phyloP scores from a whole-genome alignment of 129 eudicot genomes.

The Artemisia tridentata region DNA sequence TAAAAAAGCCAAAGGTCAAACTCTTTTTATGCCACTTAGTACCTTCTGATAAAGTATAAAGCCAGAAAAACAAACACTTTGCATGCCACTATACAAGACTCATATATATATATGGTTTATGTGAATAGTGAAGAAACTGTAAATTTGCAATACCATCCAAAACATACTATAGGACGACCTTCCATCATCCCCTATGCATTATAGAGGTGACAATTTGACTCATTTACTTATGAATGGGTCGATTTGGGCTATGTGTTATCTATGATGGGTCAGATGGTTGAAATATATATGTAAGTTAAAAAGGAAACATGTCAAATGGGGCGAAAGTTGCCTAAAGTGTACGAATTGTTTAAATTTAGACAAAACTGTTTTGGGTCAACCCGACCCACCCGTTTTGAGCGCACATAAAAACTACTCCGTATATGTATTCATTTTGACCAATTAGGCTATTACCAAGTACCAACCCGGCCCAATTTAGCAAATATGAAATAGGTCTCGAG shows the following conservation, averaged over 20 bases:
- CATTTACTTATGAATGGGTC: not conserved
- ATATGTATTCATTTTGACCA: no score
- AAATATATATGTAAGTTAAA: not conserved
- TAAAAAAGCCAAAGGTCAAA: not conserved
- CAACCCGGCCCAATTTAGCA: not conserved
- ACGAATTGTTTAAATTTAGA: no score
- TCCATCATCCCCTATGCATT: not conserved
- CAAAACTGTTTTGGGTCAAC: no score
- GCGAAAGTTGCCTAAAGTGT: not conserved
- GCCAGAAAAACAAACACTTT: no score
- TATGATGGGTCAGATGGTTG: not conserved
- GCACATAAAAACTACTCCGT: no score
- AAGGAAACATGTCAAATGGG: not conserved
- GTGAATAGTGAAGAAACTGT: not conserved
- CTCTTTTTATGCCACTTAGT: not conserved
- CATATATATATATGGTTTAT: not conserved
- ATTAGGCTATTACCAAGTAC: no score
- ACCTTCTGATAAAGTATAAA: not conserved
- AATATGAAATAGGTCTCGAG: not conserved
- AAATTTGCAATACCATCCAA: not conserved
- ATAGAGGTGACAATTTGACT: not conserved
- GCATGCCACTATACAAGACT: no score
- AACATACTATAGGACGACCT: not conserved
- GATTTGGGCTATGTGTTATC: slow-evolving; percentile 5
- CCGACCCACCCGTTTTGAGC: no score